Percentiles rank a stretch among this genome's conserved stretches.
Evolutionary conservation across 371 early-diverging fungal species (phyloP).

Genomic region (Apophysomyces trapeziformis): DNA sequence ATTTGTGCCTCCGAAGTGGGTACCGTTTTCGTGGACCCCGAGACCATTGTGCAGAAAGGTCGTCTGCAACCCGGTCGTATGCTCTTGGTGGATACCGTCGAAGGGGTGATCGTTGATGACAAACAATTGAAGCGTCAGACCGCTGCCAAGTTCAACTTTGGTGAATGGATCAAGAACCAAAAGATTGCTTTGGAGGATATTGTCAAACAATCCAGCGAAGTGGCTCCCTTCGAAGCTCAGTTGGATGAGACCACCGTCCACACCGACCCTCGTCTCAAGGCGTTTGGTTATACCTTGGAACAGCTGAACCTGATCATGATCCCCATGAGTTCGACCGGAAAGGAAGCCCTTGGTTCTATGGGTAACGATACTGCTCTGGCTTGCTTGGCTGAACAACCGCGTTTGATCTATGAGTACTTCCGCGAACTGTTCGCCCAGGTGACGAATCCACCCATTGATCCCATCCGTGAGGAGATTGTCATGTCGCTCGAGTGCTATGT

Average conservation of each 20-base stretch:
- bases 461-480: conserved; percentile 97
- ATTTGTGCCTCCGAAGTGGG: conserved; percentile 98
- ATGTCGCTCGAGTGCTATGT: conserved; percentile 95
- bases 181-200: conserved; percentile 75
- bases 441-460: conserved; percentile 97
- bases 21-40: conserved; percentile 82
- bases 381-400: conserved; percentile 87
- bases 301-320: conserved; percentile 87
- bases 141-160: conserved; percentile 74
- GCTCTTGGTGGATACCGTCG: conserved; percentile 94
- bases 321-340: conserved; percentile 88
- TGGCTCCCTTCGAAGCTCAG: conserved; percentile 21
- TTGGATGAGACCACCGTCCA: conserved; percentile 55
- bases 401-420: conserved; percentile 94
- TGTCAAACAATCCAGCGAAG: conserved; percentile 27
- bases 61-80: conserved; percentile 96
- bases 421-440: conserved; percentile 98
- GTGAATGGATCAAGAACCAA: conserved; percentile 82
- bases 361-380: conserved; percentile 97
- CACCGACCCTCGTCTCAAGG: conserved; percentile 83
- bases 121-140: conserved; percentile 81
- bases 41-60: conserved; percentile 85
- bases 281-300: conserved; percentile 93
- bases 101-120: conserved; percentile 91
- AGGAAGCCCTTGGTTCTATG: conserved; percentile 99